Percentiles rank a stretch among this genome's conserved stretches.
Evolutionary conservation across 1,139 yeast species (phyloP).

Genomic region (Scheffersomyces titani): DNA sequence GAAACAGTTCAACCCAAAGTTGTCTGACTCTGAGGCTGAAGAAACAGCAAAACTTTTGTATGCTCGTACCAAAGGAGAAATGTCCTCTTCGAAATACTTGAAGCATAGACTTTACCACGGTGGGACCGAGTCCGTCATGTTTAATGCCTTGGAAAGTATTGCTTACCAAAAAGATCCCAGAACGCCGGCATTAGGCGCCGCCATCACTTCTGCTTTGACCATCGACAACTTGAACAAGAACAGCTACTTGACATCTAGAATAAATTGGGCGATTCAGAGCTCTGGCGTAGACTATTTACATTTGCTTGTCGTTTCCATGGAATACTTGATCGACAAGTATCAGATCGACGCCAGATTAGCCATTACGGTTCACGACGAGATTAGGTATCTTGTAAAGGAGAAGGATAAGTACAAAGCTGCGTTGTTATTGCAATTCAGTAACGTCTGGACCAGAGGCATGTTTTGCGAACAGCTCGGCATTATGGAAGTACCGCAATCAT

Average conservation of each 20-base stretch:
- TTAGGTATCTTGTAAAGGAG: conserved; percentile 75
- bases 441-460: conserved; percentile 95
- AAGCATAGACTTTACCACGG: conserved; percentile 67
- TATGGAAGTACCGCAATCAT: conserved; percentile 85
- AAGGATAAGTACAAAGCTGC: conserved; percentile 77
- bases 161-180: conserved; percentile 83
- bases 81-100: conserved; percentile 29
- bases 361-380: conserved; percentile 94
- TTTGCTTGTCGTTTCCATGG: conserved; percentile 83
- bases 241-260: conserved; percentile 83
- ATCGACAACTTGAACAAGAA: conserved; percentile 62
- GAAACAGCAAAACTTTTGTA: conserved; percentile 69
- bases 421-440: conserved; percentile 81
- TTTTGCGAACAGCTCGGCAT: conserved; percentile 93
- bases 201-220: conserved; percentile 83
- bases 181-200: conserved; percentile 93
- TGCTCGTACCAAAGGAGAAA: conserved; percentile 78
- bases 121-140: conserved; percentile 91
- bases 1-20: conserved; percentile 74
- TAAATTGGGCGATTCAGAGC: conserved; percentile 98
- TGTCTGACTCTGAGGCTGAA: conserved; percentile 72
- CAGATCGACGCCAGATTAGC: conserved; percentile 75
- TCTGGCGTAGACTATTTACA: conserved; percentile 97
- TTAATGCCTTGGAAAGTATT: conserved; percentile 83
- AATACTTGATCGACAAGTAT: conserved; percentile 67